phyloP scores from a whole-genome alignment of 2,329 filamentous ascomycete species.

The Colletotrichum liaoningense region DNA sequence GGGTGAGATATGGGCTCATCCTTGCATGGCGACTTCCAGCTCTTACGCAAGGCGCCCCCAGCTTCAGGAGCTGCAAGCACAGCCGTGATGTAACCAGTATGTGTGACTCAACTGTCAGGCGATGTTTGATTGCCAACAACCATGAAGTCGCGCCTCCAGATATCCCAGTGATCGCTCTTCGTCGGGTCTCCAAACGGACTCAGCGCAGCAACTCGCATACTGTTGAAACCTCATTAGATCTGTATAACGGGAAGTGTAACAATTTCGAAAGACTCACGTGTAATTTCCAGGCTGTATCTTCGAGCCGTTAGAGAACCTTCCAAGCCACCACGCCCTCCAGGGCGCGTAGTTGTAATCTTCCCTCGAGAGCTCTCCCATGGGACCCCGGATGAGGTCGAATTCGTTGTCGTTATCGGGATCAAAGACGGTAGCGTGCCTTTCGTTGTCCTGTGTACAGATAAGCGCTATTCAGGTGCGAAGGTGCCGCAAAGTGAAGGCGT shows the following conservation, averaged over 20 bases:
- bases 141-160: conserved; percentile 4
- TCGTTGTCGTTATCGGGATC: conserved; percentile 23
- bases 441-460: conserved; percentile 8
- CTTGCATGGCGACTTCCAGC: no score
- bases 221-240: neutral
- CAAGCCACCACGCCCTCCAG: conserved; percentile 31
- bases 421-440: neutral
- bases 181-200: conserved; percentile 26
- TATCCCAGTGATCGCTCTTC: conserved; percentile 26
- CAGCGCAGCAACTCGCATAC: conserved; percentile 32
- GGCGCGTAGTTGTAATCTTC: conserved; percentile 9
- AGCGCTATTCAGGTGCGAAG: neutral
- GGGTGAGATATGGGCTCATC: no score
- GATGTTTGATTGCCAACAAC: neutral
- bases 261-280: neutral
- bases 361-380: conserved; percentile 7
- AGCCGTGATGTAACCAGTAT: neutral
- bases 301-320: conserved; percentile 15
- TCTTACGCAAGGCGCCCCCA: no score
- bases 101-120: neutral
- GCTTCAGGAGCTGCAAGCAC: neutral
- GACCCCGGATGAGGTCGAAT: conserved; percentile 21
- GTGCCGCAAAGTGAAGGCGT: no score
- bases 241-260: fast-evolving
- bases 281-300: conserved; percentile 32